These are phyloP conservation scores for Peribolospora kevripleyi DNA, from an alignment of 768 basidiomycete genomes.

Conservation along the genomic window DNA sequence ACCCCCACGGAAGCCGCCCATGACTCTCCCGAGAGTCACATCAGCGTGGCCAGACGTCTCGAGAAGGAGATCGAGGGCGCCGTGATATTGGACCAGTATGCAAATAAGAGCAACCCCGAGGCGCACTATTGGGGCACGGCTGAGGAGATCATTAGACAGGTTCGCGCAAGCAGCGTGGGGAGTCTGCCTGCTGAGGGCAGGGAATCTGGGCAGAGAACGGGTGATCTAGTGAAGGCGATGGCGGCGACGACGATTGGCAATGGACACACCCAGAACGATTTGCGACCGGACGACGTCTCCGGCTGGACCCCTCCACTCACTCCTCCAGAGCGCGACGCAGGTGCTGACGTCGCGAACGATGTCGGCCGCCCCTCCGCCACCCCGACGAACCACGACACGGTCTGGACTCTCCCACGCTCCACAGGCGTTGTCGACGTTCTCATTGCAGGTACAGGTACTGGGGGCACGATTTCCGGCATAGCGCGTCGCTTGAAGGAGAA, in stretches of 20 bases:
- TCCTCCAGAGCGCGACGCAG: too few species aligned
- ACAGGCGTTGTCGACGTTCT: constrained; percentile 57
- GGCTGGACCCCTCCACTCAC: too few species aligned
- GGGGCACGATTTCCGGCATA: constrained; percentile 78
- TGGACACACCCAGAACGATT: too few species aligned
- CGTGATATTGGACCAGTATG: constrained; percentile 76
- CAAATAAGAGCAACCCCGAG: constrained; percentile 29
- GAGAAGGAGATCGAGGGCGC: constrained; percentile 17
- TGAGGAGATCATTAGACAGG: constrained; percentile 46
- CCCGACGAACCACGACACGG: constrained; percentile 27
- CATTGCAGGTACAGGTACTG: constrained; percentile 73
- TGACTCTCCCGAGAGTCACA: constrained; percentile 72
- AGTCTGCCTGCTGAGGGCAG: background rate
- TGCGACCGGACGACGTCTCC: too few species aligned
- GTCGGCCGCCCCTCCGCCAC: background rate
- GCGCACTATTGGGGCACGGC: constrained; percentile 81
- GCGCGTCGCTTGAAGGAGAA: constrained; percentile 50
- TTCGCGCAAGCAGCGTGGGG: too few species aligned
- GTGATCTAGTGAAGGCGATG: too few species aligned
- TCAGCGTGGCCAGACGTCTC: constrained; percentile 37
- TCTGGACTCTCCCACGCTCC: constrained; percentile 25
- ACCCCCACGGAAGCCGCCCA: constrained; percentile 75
- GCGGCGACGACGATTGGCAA: too few species aligned
- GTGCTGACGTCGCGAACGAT: too few species aligned
- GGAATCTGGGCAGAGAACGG: background rate